phyloP scores from a whole-genome alignment of 2,329 filamentous ascomycete genomes.

The Nemania sp. region DNA sequence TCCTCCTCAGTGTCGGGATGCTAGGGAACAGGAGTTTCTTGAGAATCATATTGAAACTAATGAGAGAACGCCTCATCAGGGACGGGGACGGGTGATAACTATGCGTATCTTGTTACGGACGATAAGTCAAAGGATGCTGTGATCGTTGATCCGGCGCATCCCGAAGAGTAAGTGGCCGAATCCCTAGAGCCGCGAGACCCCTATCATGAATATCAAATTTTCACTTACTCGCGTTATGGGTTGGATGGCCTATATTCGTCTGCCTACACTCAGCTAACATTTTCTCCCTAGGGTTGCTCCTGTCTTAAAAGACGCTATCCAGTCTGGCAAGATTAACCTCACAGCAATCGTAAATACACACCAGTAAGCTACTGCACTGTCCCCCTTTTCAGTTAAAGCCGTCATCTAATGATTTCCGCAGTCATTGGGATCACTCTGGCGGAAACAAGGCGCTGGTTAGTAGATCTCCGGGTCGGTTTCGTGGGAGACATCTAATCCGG shows the following conservation, averaged over 20 bases:
- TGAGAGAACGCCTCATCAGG: conserved; percentile 63
- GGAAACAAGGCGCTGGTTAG: conserved; percentile 86
- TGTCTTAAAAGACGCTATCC: conserved; percentile 78
- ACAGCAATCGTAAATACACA: conserved; percentile 96
- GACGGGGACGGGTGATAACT: conserved; percentile 84
- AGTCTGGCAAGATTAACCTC: conserved; percentile 80
- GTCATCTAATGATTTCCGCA: conserved; percentile 53
- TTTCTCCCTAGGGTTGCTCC: conserved; percentile 66
- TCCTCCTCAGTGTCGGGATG: neutral
- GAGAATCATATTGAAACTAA: conserved; percentile 23
- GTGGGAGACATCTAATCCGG: conserved; percentile 14
- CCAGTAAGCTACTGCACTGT: conserved; percentile 73
- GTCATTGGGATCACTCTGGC: conserved; percentile 94
- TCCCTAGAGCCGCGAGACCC: neutral
- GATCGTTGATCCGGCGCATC: conserved; percentile 84
- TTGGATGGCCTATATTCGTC: neutral
- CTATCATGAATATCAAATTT: neutral
- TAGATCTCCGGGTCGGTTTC: conserved; percentile 11
- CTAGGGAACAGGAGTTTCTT: neutral
- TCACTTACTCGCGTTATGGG: neutral
- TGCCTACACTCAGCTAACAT: conserved; percentile 20
- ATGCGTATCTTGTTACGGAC: conserved; percentile 84
- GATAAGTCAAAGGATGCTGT: conserved; percentile 82
- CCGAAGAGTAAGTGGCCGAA: conserved; percentile 71
- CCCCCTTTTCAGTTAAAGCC: neutral